Conservation (phyloP, 2,329 filamentous ascomycete genomes). For the Beauveria sp. region DNA sequence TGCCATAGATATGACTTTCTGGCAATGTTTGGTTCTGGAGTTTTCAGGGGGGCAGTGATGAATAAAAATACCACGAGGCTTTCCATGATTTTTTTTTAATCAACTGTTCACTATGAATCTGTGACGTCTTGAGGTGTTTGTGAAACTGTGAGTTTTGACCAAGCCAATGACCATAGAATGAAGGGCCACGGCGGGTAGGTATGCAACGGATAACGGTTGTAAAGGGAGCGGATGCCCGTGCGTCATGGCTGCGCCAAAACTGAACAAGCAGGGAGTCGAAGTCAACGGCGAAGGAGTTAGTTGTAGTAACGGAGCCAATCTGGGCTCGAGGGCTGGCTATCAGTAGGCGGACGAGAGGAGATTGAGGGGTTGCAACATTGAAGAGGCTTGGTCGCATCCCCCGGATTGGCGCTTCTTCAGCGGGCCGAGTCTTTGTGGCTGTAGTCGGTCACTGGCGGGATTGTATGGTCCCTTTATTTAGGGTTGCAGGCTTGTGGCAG, state of each 20-base stretch:
- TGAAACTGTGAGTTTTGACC: background rate
- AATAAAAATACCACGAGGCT: constrained; percentile 22
- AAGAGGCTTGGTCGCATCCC: background rate
- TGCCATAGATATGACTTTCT: constrained; percentile 21
- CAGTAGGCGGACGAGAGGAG: background rate
- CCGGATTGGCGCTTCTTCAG: background rate
- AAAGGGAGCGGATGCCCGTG: background rate
- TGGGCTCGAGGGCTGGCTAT: background rate
- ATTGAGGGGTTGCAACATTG: background rate
- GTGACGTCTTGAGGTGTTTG: background rate
- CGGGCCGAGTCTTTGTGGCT: background rate
- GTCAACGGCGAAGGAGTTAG: background rate
- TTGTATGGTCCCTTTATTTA: background rate
- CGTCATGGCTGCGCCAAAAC: background rate
- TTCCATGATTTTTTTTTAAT: constrained; percentile 10
- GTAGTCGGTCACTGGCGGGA: background rate
- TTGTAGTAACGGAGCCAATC: background rate
- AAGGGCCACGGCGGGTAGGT: no score
- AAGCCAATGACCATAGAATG: background rate
- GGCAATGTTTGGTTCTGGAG: constrained; percentile 29
- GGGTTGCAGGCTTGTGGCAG: background rate
- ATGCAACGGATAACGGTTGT: no score
- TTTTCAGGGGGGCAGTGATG: constrained; percentile 29
- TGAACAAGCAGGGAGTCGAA: background rate
- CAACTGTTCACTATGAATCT: background rate